Conservation (phyloP, 2,329 filamentous ascomycete genomes). For the Pezizomycotina sp. region DNA sequence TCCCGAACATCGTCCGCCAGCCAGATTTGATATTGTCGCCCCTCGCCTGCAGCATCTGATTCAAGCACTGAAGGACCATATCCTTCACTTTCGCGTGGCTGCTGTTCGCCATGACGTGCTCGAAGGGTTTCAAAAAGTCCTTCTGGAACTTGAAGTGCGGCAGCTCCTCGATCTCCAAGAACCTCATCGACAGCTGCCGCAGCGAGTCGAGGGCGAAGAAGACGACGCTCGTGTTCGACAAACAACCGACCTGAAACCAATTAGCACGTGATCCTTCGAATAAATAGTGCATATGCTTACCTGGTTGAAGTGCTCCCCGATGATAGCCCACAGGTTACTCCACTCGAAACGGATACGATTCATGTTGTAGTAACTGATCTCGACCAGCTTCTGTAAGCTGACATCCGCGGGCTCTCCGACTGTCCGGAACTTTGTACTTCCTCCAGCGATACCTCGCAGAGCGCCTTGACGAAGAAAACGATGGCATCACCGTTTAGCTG, state of each 20-base stretch:
- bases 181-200: slow-evolving; percentile 90
- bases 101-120: slow-evolving; percentile 91
- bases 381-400: slow-evolving; percentile 95
- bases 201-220: slow-evolving; percentile 95
- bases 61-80: slow-evolving; percentile 85
- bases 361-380: slow-evolving; percentile 99
- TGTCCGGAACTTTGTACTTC: slow-evolving; percentile 95
- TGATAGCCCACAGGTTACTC: slow-evolving; percentile 91
- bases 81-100: slow-evolving; percentile 87
- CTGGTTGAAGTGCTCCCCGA: slow-evolving; percentile 97
- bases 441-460: slow-evolving; percentile 96
- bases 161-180: slow-evolving; percentile 95
- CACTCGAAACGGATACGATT: slow-evolving; percentile 94
- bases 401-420: slow-evolving; percentile 87
- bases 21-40: slow-evolving; percentile 95
- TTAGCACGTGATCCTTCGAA: too few relatives aligned
- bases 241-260: slow-evolving; percentile 58
- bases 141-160: slow-evolving; percentile 99
- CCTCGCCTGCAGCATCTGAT: slow-evolving; percentile 96
- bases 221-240: slow-evolving; percentile 89
- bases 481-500: slow-evolving; percentile 88
- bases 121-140: slow-evolving; percentile 95
- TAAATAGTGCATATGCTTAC: slow-evolving; percentile 7
- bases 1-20: slow-evolving; percentile 98
- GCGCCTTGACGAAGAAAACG: slow-evolving; percentile 77